Evolutionary conservation across 2,329 filamentous ascomycete genomes (phyloP), one percentile per base, ranked within the genome.

Genomic region (Decorospora gaudefroyi): DNA sequence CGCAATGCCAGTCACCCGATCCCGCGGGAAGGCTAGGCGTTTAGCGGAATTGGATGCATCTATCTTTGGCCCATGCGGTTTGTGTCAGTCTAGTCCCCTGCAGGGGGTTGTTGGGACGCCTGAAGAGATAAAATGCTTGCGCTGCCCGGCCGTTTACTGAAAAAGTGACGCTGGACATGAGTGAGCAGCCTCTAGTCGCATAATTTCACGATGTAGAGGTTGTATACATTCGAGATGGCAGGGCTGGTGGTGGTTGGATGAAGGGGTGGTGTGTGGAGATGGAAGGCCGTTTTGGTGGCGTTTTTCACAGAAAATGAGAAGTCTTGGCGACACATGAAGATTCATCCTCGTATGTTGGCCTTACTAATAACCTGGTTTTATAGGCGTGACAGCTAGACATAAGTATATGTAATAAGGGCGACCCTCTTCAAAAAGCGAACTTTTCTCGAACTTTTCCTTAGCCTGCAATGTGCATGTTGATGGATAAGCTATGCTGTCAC

Each of bases 1-100:
- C 46, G 46, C 49, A 45, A 38, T 18, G 13, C 41, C n/a, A 39
- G 19, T 38, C 18, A 34, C 23, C 33, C 29, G 40, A 40, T 45
- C 25, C 32, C 22, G 28, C 36, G 35, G 34, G 35, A 31, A 34
- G 36, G 39, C 53, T 53, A 48, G 43, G 52, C 23, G 21, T 33
- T 41, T 50, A 51, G 51, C 46, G 51, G 51, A 46, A 55, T 52
- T 55, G 48, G 31, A 33, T 28, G n/a, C n/a, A 31, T 40, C 46
- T 57, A 55, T 55, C 43, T 55, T 53, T 55, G 43, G 37, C 21
- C 46, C 32, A 36, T 48, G 39, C 44, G 33, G 35, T 37, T 47
- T 36, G 30, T 39, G 17, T 47, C 37, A 28, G 34, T 25, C 37
- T 44, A 34, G 37, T 35, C 26, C 23, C 25, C 38, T 34, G 40